A percentile compares a stretch with the other conserved stretches of the same genome.
Conservation (phyloP, 805 yeast species). For the Priceomyces medius region DNA sequence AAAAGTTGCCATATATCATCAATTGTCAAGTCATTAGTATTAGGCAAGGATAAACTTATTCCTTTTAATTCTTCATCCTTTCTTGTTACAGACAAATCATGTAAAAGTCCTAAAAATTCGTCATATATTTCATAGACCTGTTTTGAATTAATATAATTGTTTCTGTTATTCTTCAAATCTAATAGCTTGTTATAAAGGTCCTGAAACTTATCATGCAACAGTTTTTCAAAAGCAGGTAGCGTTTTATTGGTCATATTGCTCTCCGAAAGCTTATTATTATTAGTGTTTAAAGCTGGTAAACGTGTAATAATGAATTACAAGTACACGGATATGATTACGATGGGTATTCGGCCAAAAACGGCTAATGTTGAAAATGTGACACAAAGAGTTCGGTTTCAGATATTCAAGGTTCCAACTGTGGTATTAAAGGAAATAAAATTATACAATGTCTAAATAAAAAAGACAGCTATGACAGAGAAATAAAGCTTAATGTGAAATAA, state of each 20-base stretch:
- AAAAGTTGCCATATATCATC: constrained; percentile 90
- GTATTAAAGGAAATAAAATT: constrained; percentile 3
- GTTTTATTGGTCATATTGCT: constrained; percentile 9
- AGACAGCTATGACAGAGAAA: constrained; percentile 2
- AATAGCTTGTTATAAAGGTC: constrained; percentile 27
- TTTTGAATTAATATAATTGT: constrained; percentile 62
- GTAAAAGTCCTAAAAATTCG: constrained; percentile 52
- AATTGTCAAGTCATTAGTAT: constrained; percentile 65
- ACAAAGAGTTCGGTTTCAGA: neutral
- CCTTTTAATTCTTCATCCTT: constrained; percentile 44
- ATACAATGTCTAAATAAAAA: constrained; percentile 3
- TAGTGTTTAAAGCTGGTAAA: neutral
- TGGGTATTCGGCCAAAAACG: constrained; percentile 1
- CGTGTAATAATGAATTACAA: neutral
- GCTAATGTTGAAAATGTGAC: neutral
- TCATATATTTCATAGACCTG: constrained; percentile 64
- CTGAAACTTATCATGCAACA: constrained; percentile 27
- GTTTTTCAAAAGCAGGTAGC: constrained; percentile 38
- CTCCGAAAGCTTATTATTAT: neutral
- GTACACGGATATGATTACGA: neutral
- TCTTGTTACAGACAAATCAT: constrained; percentile 54
- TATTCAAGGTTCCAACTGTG: neutral
- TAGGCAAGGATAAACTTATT: constrained; percentile 38
- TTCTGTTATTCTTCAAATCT: constrained; percentile 58
- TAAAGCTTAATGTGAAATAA: constrained; percentile 1